Percentiles rank a stretch among this genome's conserved stretches.
These are phyloP conservation scores for Rauvolfia tetraphylla DNA, from an alignment of 257 asterid species.

Conservation along the genomic window DNA sequence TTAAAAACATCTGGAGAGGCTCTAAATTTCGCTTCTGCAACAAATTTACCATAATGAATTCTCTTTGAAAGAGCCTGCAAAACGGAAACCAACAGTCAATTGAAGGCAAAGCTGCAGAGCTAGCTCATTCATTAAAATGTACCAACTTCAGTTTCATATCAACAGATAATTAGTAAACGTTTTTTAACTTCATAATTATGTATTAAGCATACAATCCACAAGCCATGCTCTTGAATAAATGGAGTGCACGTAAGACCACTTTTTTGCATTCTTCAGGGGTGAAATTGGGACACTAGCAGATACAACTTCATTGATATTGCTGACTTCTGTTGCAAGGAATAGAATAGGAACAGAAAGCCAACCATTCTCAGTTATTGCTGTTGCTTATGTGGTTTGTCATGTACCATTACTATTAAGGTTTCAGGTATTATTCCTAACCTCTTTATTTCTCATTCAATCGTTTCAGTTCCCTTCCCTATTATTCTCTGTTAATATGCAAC, in stretches of 20 bases:
- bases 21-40: constrained; percentile 86
- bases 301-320: constrained; percentile 1
- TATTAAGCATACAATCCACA: background rate
- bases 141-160: background rate
- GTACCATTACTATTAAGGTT: too few species aligned
- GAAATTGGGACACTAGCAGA: too few species aligned
- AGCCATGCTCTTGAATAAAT: background rate
- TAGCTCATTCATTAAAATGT: background rate
- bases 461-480: too few species aligned
- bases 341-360: background rate
- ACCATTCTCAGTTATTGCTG: too few species aligned
- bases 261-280: too few species aligned
- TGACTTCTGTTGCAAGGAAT: background rate
- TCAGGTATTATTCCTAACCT: too few species aligned
- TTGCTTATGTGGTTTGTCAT: too few species aligned
- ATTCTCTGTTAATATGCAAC: too few species aligned
- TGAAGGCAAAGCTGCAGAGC: background rate
- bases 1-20: constrained; percentile 65
- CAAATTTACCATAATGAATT: constrained; percentile 94
- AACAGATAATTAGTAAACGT: background rate
- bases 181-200: too few species aligned
- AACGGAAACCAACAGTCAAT: constrained; percentile 7
- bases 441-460: too few species aligned
- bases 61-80: constrained; percentile 78
- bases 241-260: background rate